A percentile compares a stretch with the other conserved stretches of the same genome.
phyloP scores from a whole-genome alignment of 2,329 filamentous ascomycete species.

The Ascochyta koolunga region DNA sequence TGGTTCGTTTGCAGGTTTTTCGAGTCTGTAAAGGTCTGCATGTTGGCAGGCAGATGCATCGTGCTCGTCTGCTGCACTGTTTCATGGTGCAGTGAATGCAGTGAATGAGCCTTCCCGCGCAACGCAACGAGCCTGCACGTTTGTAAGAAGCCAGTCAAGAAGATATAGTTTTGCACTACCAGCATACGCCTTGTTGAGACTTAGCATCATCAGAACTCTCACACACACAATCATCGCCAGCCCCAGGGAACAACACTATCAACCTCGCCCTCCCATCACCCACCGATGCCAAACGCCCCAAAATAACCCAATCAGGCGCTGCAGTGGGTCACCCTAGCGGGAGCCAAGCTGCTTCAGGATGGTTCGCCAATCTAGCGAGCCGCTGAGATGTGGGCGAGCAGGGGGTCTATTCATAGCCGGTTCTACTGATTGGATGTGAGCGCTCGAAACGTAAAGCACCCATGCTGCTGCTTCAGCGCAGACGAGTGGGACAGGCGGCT shows the following conservation, averaged over 20 bases:
- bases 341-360: neutral
- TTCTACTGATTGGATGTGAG: neutral
- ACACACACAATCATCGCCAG: neutral
- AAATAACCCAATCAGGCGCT: conserved; percentile 22
- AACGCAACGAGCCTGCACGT: no score
- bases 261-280: conserved; percentile 1
- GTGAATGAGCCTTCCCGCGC: no score
- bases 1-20: neutral
- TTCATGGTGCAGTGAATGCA: no score
- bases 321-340: conserved; percentile 6
- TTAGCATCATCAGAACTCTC: neutral
- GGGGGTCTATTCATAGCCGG: neutral
- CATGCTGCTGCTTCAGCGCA: neutral
- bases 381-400: neutral
- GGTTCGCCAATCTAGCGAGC: conserved; percentile 14
- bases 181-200: neutral
- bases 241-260: conserved; percentile 14
- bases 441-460: neutral
- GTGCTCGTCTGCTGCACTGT: no score
- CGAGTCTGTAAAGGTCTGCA: no score
- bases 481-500: conserved; percentile 20
- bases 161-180: no score
- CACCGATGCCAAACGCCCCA: conserved; percentile 1
- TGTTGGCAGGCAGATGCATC: no score
- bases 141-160: no score